phyloP scores from a whole-genome alignment of 257 asterid species.

The Nicotiana knightiana region DNA sequence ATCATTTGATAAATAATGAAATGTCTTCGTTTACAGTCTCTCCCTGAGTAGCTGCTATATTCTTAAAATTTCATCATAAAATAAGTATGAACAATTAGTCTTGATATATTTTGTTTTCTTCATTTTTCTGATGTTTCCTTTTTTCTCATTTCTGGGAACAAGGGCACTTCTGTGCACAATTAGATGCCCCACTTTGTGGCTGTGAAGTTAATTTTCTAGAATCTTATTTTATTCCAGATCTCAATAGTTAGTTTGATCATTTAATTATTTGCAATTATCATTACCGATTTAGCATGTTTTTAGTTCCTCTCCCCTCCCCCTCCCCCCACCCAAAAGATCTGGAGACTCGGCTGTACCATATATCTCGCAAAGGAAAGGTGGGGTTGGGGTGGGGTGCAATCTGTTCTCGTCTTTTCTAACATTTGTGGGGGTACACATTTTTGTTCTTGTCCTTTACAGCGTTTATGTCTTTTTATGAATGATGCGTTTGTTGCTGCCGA shows the following conservation, averaged over 20 bases:
- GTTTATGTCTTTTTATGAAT: background rate
- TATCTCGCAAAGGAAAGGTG: background rate
- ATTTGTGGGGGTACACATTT: background rate
- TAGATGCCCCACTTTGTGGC: background rate
- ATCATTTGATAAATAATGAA: background rate
- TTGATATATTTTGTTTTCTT: background rate
- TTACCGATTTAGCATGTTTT: background rate
- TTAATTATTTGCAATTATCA: background rate
- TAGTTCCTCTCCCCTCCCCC: background rate
- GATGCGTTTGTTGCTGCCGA: background rate
- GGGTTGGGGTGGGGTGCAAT: background rate
- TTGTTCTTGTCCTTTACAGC: background rate
- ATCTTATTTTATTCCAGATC: background rate
- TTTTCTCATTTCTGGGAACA: background rate
- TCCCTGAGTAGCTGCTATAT: background rate
- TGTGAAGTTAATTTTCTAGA: background rate
- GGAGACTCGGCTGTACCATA: background rate
- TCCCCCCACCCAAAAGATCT: background rate
- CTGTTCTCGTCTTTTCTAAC: background rate
- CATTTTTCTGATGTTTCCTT: background rate
- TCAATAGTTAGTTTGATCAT: background rate
- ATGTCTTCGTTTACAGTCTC: background rate
- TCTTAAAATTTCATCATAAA: background rate
- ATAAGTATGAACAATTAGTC: background rate
- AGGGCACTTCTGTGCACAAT: background rate